Conservation (phyloP, 2,329 filamentous ascomycete species). For the Aureobasidium pullulans region DNA sequence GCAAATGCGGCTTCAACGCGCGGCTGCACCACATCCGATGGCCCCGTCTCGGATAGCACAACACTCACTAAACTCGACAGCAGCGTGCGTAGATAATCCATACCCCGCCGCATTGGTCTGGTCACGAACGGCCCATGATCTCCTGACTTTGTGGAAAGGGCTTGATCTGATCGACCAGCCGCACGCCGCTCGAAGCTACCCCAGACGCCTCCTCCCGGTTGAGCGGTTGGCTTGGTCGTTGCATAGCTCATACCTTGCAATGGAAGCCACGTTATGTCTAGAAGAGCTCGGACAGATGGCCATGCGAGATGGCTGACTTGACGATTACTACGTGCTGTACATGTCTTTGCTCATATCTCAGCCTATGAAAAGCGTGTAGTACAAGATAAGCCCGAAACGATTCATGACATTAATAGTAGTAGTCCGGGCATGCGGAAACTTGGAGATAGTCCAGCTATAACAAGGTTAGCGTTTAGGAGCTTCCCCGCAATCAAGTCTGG, state of each 20-base stretch:
- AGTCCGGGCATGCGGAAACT: slow-evolving; percentile 9
- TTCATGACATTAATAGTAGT: neutral
- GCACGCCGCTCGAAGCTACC: slow-evolving; percentile 4
- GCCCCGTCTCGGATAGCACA: neutral
- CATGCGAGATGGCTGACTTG: slow-evolving; percentile 3
- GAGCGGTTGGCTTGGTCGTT: slow-evolving; percentile 11
- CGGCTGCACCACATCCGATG: slow-evolving; percentile 1
- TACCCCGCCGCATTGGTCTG: neutral
- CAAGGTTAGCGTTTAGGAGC: neutral
- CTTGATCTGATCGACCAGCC: neutral
- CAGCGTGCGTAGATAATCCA: neutral
- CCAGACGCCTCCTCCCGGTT: slow-evolving; percentile 9
- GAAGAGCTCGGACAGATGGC: neutral
- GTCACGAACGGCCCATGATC: slow-evolving; percentile 9
- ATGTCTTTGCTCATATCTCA: neutral
- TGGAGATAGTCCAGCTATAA: neutral
- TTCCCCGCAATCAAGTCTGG: neutral
- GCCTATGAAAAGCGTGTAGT: neutral
- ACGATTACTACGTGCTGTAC: neutral
- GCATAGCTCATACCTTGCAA: neutral
- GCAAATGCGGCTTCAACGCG: neutral
- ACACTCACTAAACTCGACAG: neutral
- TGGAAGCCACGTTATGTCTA: neutral
- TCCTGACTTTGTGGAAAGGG: neutral
- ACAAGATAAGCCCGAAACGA: neutral